A percentile compares a stretch with the other conserved stretches of the same genome.
These are phyloP conservation scores for Alternaria brassicicola DNA, from an alignment of 2,329 filamentous ascomycete genomes.

Conservation along the genomic window DNA sequence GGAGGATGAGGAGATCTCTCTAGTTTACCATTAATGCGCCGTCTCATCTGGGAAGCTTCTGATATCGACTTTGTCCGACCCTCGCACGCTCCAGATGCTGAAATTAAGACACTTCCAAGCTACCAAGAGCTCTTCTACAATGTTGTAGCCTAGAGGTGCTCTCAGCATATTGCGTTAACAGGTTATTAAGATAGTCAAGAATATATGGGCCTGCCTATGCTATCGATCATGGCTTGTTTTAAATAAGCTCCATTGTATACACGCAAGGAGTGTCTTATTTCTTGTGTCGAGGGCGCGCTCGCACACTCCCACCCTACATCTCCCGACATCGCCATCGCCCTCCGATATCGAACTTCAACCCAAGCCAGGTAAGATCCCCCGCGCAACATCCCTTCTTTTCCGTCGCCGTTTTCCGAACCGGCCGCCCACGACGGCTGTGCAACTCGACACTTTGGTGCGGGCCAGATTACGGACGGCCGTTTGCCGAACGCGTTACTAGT, in stretches of 20 bases:
- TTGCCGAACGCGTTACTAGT: neutral
- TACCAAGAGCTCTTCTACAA: too few relatives aligned
- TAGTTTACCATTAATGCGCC: too few relatives aligned
- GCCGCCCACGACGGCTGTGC: neutral
- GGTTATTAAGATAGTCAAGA: too few relatives aligned
- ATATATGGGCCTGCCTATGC: too few relatives aligned
- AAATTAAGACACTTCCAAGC: too few relatives aligned
- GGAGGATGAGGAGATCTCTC: too few relatives aligned
- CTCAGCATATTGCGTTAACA: too few relatives aligned
- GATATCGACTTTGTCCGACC: neutral
- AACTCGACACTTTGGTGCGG: neutral
- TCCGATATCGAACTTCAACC: slow-evolving; percentile 4
- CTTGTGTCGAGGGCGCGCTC: too few relatives aligned
- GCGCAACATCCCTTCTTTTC: neutral
- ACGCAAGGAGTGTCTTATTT: too few relatives aligned
- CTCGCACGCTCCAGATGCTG: neutral
- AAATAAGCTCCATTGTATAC: too few relatives aligned
- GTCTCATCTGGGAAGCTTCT: neutral
- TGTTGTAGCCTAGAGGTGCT: too few relatives aligned
- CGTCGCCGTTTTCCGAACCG: neutral
- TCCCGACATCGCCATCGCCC: neutral
- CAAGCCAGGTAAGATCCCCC: neutral
- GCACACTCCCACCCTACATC: neutral
- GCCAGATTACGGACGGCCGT: neutral
- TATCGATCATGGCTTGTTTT: too few relatives aligned